Conservation (phyloP, 176 grass and related monocot species). For the Triticum turgidum region DNA sequence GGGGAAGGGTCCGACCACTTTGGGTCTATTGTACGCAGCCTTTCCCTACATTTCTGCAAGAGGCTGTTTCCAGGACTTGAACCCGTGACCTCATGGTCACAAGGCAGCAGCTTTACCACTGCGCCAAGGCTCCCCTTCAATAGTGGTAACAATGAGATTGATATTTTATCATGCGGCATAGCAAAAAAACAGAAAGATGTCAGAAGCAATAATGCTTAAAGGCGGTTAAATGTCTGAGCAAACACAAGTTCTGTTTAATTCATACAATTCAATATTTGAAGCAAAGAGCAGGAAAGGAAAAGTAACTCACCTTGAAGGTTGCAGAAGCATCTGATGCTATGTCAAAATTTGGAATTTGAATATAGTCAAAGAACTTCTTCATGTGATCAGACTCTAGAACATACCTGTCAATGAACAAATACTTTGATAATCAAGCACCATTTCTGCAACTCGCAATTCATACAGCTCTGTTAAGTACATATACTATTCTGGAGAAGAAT, state of each 20-base stretch:
- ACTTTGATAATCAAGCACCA: conserved; percentile 25
- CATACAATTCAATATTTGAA: conserved; percentile 17
- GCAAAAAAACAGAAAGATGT: background rate
- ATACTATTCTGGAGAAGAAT: background rate
- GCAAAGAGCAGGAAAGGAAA: background rate
- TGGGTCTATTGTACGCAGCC: no score
- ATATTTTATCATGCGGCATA: background rate
- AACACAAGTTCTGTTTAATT: background rate
- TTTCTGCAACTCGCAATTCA: background rate
- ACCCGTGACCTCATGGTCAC: no score
- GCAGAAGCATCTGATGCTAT: conserved; percentile 97
- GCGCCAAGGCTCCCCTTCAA: background rate
- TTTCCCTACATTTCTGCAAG: no score
- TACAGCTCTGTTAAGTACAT: conserved; percentile 8
- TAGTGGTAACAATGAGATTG: background rate
- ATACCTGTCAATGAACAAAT: conserved; percentile 53
- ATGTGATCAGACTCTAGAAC: conserved; percentile 96
- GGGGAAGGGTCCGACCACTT: no score
- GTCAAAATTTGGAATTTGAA: conserved; percentile 98
- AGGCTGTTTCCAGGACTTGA: no score
- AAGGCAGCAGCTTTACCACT: no score
- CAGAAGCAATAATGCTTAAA: background rate
- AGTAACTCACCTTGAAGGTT: conserved; percentile 77
- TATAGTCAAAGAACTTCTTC: conserved; percentile 99
- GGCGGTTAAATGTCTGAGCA: background rate